A percentile compares a stretch with the other conserved stretches of the same genome.
phyloP scores from a whole-genome alignment of 2,329 filamentous ascomycete species.

The Botrytis byssoidea region DNA sequence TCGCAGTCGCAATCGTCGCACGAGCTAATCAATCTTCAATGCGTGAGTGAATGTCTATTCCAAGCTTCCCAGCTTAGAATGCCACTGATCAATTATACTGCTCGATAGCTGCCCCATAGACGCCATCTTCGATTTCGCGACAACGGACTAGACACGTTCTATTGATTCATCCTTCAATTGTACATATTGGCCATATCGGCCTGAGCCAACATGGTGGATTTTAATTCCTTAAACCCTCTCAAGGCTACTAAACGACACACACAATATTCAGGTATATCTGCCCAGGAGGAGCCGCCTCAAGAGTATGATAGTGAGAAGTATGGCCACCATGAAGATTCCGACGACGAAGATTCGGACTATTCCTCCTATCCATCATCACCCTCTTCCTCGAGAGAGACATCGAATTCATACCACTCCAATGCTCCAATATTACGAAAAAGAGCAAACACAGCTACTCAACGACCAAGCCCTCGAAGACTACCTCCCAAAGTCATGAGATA shows the following conservation, averaged over 20 bases:
- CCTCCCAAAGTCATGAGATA: constrained; percentile 75
- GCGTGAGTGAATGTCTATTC: neutral
- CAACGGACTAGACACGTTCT: constrained; percentile 3
- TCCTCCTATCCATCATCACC: constrained; percentile 38
- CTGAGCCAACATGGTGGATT: constrained; percentile 45
- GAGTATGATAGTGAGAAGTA: constrained; percentile 37
- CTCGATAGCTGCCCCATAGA: neutral
- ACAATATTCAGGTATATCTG: constrained; percentile 28
- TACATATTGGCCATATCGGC: constrained; percentile 12
- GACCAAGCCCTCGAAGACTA: constrained; percentile 42
- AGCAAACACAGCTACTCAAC: constrained; percentile 23
- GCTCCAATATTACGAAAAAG: constrained; percentile 37
- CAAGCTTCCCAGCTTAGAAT: neutral
- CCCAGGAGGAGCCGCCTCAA: constrained; percentile 21
- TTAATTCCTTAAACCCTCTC: constrained; percentile 48
- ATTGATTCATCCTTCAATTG: neutral
- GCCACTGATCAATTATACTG: neutral
- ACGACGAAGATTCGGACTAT: constrained; percentile 46
- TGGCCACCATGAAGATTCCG: constrained; percentile 42
- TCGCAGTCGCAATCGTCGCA: neutral
- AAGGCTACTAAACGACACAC: constrained; percentile 36
- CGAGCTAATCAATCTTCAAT: neutral
- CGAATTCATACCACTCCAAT: constrained; percentile 35
- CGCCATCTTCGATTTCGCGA: neutral
- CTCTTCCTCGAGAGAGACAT: constrained; percentile 36